Evolutionary conservation across 2,329 filamentous ascomycete species (phyloP), one percentile per base, ranked within the genome.

Genomic region (Thermoascus crustaceus): DNA sequence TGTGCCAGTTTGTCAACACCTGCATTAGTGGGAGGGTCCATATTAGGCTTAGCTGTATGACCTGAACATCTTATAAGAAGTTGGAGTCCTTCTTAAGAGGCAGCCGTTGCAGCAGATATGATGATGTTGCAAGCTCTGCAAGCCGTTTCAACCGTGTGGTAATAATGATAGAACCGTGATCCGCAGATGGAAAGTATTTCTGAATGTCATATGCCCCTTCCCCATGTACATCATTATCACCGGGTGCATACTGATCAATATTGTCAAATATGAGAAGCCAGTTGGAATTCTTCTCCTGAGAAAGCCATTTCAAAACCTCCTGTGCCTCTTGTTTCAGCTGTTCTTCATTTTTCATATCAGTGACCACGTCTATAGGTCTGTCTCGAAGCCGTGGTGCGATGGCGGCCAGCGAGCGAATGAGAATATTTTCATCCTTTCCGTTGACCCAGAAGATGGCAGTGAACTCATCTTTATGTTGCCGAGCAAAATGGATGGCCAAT

Each of bases 391-490:
- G n/a, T n/a, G n/a, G n/a, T n/a, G n/a, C n/a, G n/a, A n/a, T n/a
- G n/a, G n/a, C n/a, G n/a, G n/a, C n/a, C n/a, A n/a, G n/a, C n/a
- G n/a, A n/a, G n/a, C n/a, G n/a, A n/a, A n/a, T 50, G 2, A 69
- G 36, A 4, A 56, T 56, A 11, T 46, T 39, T 44, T 62, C 52
- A 18, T 61, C 55, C 24, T 47, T 62, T 8, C 52, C 55, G 41
- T 69, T 61, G 4, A 71, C 31, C 67, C 64, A 71, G 40, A 71
- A 58, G 3, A 63, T 45, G 0, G 63, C 58, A 0, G 57, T 54
- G 43, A 67, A 67, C 5, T 55, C 46, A 9, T 50, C 34, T 17
- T 49, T 48, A 37, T 68, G 42, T 19, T 39, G 40, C 43, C 53
- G 57, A 2, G 54, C 45, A 46, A 61, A 69, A 27, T 54, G 49